Evolutionary conservation across 768 basidiomycete species (phyloP).

Genomic region (Boletus rufocinnamomeus): DNA sequence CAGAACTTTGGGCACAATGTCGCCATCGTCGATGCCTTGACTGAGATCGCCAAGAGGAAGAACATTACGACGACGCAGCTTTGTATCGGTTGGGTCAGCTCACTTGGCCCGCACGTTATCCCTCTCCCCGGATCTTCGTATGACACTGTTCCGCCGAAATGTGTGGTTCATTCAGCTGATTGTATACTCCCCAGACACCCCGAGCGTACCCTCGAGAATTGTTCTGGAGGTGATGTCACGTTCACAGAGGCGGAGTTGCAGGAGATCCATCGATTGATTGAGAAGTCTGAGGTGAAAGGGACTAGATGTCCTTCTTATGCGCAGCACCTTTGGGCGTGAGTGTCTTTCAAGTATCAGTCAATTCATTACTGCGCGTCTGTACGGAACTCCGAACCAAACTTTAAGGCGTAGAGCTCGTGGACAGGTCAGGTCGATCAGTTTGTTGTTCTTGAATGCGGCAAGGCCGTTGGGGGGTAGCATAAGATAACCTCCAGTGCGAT

Average conservation of each 20-base stretch:
- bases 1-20: conserved; percentile 45
- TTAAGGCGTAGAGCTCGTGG: background rate
- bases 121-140: conserved; percentile 53
- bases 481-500: background rate
- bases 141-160: conserved; percentile 8
- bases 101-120: conserved; percentile 45
- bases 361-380: background rate
- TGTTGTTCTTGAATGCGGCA: background rate
- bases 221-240: conserved; percentile 44
- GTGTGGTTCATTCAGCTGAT: conserved; percentile 3
- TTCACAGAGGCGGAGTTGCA: conserved; percentile 43
- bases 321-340: conserved; percentile 37
- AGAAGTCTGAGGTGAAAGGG: conserved; percentile 40
- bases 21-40: conserved; percentile 43
- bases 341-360: background rate
- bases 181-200: conserved; percentile 24
- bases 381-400: background rate
- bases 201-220: conserved; percentile 47
- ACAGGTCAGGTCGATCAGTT: background rate
- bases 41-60: conserved; percentile 43
- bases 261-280: conserved; percentile 41
- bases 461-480: background rate
- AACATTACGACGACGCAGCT: conserved; percentile 45
- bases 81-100: conserved; percentile 45
- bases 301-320: conserved; percentile 37